Evolutionary conservation across 2,329 filamentous ascomycete genomes (phyloP).

Genomic region (Lanzia echinophila): DNA sequence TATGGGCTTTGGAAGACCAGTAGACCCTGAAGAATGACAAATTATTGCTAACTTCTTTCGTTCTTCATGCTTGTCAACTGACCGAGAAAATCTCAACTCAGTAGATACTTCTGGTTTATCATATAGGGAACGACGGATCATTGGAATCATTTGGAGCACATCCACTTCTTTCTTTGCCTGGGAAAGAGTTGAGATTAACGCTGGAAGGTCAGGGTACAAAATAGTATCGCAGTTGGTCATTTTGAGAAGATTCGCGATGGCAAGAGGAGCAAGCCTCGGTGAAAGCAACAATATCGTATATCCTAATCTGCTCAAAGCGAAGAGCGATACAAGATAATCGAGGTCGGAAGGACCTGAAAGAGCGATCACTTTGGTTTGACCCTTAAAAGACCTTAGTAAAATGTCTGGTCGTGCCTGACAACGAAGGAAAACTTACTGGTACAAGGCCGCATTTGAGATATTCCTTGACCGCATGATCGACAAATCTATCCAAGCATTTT

Average conservation of each 20-base stretch:
- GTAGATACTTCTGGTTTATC: neutral
- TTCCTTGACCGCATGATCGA: slow-evolving; percentile 15
- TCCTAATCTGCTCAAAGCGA: slow-evolving; percentile 45
- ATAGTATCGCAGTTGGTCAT: slow-evolving; percentile 27
- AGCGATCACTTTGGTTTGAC: slow-evolving; percentile 13
- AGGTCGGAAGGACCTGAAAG: slow-evolving; percentile 30
- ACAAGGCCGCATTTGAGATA: neutral
- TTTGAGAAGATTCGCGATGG: slow-evolving; percentile 40
- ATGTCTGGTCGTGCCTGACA: neutral
- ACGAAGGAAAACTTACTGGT: neutral
- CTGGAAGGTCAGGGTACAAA: slow-evolving; percentile 6
- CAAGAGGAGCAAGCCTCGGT: slow-evolving; percentile 43
- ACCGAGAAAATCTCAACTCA: neutral
- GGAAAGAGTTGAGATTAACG: neutral
- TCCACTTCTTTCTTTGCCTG: neutral
- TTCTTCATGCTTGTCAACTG: neutral
- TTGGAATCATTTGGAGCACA: neutral
- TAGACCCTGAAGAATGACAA: slow-evolving; percentile 38
- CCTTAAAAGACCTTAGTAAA: neutral
- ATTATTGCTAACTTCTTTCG: slow-evolving; percentile 10
- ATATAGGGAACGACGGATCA: slow-evolving; percentile 3
- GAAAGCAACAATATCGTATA: slow-evolving; percentile 47
- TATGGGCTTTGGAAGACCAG: slow-evolving; percentile 56
- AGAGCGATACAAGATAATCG: slow-evolving; percentile 43
- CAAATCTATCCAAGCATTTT: slow-evolving; percentile 11